Conservation (phyloP, 139 green algal species). For the Limnomonas spitsbergensis region DNA sequence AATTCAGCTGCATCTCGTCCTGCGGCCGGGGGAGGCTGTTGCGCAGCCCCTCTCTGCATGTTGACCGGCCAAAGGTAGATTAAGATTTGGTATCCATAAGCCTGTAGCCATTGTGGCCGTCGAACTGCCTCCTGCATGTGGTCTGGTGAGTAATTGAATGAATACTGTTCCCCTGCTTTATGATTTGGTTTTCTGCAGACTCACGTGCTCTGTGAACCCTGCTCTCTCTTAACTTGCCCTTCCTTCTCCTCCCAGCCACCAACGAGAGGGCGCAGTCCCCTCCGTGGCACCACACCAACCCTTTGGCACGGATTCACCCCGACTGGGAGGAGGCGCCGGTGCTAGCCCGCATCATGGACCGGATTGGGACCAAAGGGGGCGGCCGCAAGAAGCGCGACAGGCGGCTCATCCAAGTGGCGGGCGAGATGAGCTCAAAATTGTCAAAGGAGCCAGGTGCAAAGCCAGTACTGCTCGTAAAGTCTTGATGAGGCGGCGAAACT, state of each 20-base stretch:
- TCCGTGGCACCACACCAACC: constrained; percentile 53
- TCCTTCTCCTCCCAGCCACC: neutral
- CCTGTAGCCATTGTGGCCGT: no score
- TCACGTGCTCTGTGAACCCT: no score
- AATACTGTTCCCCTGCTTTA: no score
- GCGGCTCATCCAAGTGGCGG: constrained; percentile 5
- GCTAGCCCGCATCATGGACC: constrained; percentile 47
- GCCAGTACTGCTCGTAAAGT: constrained; percentile 12
- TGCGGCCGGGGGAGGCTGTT: no score
- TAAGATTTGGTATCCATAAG: no score
- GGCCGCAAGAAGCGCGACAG: constrained; percentile 35
- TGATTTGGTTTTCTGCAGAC: no score
- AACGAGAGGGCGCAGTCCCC: constrained; percentile 36
- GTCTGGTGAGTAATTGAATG: no score
- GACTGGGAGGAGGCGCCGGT: constrained; percentile 51
- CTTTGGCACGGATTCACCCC: constrained; percentile 45
- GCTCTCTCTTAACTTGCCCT: no score
- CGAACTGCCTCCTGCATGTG: no score
- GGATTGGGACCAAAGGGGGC: constrained; percentile 39
- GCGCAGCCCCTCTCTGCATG: neutral
- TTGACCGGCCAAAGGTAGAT: neutral
- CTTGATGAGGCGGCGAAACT: no score
- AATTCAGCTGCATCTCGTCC: no score
- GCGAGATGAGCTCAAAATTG: neutral
- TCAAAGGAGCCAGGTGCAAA: constrained; percentile 12